Conservation (phyloP, 306 rosid species). For the Alnus rubra region DNA sequence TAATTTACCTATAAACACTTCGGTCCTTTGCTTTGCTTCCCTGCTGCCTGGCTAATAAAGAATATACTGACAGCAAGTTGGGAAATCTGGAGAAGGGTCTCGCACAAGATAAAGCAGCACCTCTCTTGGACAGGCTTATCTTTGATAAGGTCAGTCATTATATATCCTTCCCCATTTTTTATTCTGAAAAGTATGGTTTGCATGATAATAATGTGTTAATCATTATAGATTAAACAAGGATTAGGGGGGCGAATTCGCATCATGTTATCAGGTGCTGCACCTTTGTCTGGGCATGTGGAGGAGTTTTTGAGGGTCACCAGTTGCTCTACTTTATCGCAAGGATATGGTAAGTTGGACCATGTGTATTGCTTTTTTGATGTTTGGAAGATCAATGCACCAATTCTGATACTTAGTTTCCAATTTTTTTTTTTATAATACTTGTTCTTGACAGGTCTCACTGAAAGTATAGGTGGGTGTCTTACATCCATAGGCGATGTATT, state of each 20-base stretch:
- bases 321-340: constrained; percentile 78
- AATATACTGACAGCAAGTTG: constrained; percentile 55
- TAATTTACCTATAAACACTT: background rate
- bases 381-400: background rate
- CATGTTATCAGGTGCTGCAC: constrained; percentile 84
- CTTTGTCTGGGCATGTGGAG: constrained; percentile 82
- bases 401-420: background rate
- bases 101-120: constrained; percentile 77
- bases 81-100: constrained; percentile 75
- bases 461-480: constrained; percentile 84
- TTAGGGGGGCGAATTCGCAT: constrained; percentile 80
- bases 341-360: constrained; percentile 63
- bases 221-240: constrained; percentile 64
- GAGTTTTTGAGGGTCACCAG: constrained; percentile 76
- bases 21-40: constrained; percentile 17
- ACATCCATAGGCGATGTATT: constrained; percentile 62
- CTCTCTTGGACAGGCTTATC: constrained; percentile 77
- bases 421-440: background rate
- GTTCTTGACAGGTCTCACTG: constrained; percentile 67
- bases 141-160: constrained; percentile 63
- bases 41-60: constrained; percentile 36
- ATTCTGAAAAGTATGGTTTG: constrained; percentile 6
- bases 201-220: constrained; percentile 14
- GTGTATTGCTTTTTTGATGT: background rate
- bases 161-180: constrained; percentile 2